These are phyloP conservation scores for Raffaelea arxii DNA, from an alignment of 2,329 filamentous ascomycete species.

Conservation along the genomic window DNA sequence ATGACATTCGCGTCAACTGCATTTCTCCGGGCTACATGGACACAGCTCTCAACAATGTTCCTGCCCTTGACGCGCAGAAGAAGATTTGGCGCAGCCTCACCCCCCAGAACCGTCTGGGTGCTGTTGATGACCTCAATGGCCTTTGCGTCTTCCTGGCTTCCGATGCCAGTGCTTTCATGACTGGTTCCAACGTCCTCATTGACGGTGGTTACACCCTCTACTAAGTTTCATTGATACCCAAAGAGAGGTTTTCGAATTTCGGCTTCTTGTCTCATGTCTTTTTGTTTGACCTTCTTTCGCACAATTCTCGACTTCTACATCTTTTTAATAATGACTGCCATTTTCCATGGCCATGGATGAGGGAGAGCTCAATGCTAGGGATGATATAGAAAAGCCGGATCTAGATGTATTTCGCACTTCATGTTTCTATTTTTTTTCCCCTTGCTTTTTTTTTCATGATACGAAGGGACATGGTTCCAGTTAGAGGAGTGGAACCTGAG, in stretches of 20 bases:
- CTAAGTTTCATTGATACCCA: conserved; percentile 11
- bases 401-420: no score
- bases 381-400: no score
- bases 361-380: no score
- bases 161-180: conserved; percentile 67
- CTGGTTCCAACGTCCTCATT: conserved; percentile 62
- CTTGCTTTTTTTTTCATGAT: no score
- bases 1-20: conserved; percentile 73
- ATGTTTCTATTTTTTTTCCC: no score
- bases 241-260: not conserved
- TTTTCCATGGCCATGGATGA: no score
- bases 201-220: conserved; percentile 58
- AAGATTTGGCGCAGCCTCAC: conserved; percentile 69
- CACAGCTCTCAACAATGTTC: conserved; percentile 70
- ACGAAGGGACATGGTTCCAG: no score
- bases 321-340: no score
- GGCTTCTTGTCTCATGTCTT: not conserved
- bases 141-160: conserved; percentile 67
- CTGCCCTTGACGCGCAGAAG: conserved; percentile 71
- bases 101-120: conserved; percentile 62
- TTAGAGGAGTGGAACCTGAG: no score
- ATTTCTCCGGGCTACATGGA: conserved; percentile 84
- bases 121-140: conserved; percentile 68
- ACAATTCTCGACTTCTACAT: no score
- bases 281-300: not conserved